phyloP scores from a whole-genome alignment of 345 rosid species.

The Citrus mangshanensis region DNA sequence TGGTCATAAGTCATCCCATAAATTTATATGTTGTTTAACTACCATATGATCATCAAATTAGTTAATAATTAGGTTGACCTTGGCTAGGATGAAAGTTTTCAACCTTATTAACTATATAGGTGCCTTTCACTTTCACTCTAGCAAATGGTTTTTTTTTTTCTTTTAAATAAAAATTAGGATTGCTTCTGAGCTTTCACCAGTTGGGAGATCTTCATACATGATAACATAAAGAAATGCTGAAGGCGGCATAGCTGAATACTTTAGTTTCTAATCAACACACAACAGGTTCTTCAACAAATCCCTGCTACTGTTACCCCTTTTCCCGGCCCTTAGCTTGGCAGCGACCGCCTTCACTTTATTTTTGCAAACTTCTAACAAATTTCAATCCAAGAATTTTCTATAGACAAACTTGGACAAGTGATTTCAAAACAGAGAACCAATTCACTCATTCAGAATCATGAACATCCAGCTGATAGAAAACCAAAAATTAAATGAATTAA shows the following conservation, averaged over 20 bases:
- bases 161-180: background rate
- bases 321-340: slow-evolving; percentile 9
- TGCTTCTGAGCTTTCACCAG: background rate
- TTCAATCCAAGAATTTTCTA: slow-evolving; percentile 17
- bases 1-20: background rate
- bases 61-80: background rate
- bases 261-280: background rate
- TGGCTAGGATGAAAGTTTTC: background rate
- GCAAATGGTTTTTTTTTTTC: too few species aligned
- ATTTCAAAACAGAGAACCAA: slow-evolving; percentile 8
- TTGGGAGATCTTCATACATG: background rate
- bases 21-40: slow-evolving; percentile 2
- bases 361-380: slow-evolving; percentile 16
- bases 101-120: background rate
- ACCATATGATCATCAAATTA: background rate
- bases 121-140: background rate
- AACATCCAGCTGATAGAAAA: background rate
- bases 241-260: background rate
- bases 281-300: background rate
- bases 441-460: slow-evolving; percentile 7
- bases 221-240: background rate
- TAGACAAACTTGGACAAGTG: slow-evolving; percentile 15
- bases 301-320: background rate
- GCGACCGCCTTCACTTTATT: slow-evolving; percentile 14
- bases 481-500: background rate